These are phyloP conservation scores for Solanum virginianum DNA, from an alignment of 257 asterid genomes.

Conservation along the genomic window DNA sequence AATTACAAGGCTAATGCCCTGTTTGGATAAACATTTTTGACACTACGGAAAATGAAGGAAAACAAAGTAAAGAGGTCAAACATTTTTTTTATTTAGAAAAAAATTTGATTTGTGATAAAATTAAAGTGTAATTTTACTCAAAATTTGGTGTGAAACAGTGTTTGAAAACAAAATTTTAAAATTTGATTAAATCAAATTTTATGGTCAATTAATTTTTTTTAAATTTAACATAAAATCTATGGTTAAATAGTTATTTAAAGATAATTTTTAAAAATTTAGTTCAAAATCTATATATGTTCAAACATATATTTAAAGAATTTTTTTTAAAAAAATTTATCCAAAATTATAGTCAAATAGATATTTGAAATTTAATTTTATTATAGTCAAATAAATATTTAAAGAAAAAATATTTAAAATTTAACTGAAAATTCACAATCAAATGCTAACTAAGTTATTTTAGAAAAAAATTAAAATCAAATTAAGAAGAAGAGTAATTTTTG, in stretches of 20 bases:
- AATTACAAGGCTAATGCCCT: not conserved
- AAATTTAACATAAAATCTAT: no score
- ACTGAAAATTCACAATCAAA: no score
- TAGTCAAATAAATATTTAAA: not conserved
- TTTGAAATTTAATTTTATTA: not conserved
- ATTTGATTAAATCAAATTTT: not conserved
- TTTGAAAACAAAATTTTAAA: not conserved
- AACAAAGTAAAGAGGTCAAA: not conserved
- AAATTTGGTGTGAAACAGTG: not conserved
- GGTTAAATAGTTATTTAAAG: no score
- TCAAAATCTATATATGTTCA: no score
- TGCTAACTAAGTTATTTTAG: not conserved
- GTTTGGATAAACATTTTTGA: not conserved
- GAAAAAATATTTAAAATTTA: no score
- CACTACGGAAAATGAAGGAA: not conserved
- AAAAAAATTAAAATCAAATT: not conserved
- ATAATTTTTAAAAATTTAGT: no score
- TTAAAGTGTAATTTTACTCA: not conserved
- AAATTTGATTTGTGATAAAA: not conserved
- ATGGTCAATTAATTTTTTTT: no score
- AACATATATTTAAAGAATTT: no score
- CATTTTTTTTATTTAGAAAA: not conserved
- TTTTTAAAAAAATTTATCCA: no score
- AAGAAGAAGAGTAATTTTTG: not conserved
- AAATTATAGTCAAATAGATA: no score